Conservation (phyloP, 2,329 filamentous ascomycete species). For the Clonostachys chloroleuca region DNA sequence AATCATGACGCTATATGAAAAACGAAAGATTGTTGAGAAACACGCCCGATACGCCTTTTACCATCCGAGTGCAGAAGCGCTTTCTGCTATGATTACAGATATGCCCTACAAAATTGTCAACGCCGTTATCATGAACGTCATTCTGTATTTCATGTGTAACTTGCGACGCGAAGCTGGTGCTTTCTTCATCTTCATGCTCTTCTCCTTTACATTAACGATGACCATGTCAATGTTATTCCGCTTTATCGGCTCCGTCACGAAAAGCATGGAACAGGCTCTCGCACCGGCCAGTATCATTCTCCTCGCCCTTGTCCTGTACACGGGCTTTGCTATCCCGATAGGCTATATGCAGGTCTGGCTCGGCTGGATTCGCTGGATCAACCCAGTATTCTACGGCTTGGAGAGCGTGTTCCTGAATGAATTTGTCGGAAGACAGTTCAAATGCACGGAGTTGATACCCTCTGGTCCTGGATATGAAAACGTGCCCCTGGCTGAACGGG, state of each 20-base stretch:
- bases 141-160: slow-evolving; percentile 44
- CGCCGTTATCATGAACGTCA: slow-evolving; percentile 34
- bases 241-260: slow-evolving; percentile 33
- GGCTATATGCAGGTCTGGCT: slow-evolving; percentile 59
- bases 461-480: slow-evolving; percentile 17
- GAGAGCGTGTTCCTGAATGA: slow-evolving; percentile 65
- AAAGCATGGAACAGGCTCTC: slow-evolving; percentile 46
- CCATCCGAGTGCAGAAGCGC: slow-evolving; percentile 25
- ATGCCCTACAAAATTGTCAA: slow-evolving; percentile 36
- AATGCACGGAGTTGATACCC: slow-evolving; percentile 15
- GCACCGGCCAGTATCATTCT: slow-evolving; percentile 31
- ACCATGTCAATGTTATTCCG: slow-evolving; percentile 62
- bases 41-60: slow-evolving; percentile 33
- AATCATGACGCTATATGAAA: slow-evolving; percentile 29
- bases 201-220: slow-evolving; percentile 48
- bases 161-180: slow-evolving; percentile 34
- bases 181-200: slow-evolving; percentile 41
- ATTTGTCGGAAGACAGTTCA: slow-evolving; percentile 34
- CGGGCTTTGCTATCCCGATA: slow-evolving; percentile 41
- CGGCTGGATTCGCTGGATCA: slow-evolving; percentile 63
- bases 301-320: slow-evolving; percentile 28
- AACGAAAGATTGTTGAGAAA: slow-evolving; percentile 31
- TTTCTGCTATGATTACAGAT: slow-evolving; percentile 31
- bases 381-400: slow-evolving; percentile 63
- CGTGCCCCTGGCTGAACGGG: slow-evolving; percentile 17